Base-by-base conservation (phyloP, 2,329 filamentous ascomycete species). In the Colletotrichum horii region DNA sequence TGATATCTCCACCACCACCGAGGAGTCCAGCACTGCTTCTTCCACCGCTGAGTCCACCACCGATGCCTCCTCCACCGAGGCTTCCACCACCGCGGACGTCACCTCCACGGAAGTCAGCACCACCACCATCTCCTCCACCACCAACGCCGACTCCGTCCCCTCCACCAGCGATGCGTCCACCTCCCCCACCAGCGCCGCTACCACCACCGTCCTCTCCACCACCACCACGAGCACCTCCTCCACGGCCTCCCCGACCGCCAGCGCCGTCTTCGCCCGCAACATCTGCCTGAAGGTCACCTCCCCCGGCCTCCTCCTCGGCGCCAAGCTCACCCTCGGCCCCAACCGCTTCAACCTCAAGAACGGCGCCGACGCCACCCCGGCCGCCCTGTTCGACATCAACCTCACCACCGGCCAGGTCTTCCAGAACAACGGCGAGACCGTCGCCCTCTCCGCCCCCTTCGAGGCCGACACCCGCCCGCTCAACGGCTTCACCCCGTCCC, bases 381-480 rank as follows among this genome's bases (percentile, higher is more conserved):
- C 64, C 11, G 62, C 64, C 7, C 64, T 38, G 69, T 75, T 75
- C 70, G 70, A 75, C 73, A 36, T 75, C 11, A 58, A 75, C 70
- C 70, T 75, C 55, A 14, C 56, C 56, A 75, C 73, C 14, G 73
- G 73, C 26, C 26, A 75, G 28, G 32, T 75, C 70, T 75, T 48
- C 64, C 38, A 67, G 73, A 12, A 9, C 52, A 26, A 62, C 68
- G 55, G 61, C 68, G 19, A 55, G n/a, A 26, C 26, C 15, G 38
- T 75, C 52, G 72, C 68, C 38, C 60, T 71, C 30, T n/a, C 48
- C 9, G 68, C 72, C 14, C 72, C 72, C 6, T 75, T 22, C 55
- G 61, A 48, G 8, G 30, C 70, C 24, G 32, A 75, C 68, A 55
- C 28, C 61, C 72, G 68, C 9, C 72, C 68, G 15, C 48, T 75